These are phyloP conservation scores for Talaromyces wortmannii DNA, from an alignment of 495 filamentous ascomycete genomes.

Conservation along the genomic window DNA sequence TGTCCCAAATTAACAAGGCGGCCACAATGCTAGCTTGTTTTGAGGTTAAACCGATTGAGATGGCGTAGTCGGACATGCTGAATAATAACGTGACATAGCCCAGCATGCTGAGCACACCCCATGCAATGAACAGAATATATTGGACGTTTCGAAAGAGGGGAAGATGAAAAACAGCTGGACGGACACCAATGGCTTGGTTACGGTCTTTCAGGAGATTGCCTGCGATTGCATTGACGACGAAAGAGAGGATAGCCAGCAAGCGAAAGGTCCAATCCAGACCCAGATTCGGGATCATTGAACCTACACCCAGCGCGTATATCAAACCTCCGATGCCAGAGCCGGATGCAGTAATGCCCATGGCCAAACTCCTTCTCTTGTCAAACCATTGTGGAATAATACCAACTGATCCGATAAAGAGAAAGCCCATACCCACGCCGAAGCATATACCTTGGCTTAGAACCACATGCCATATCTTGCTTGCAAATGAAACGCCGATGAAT, in stretches of 20 bases:
- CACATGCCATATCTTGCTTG: slow-evolving; percentile 59
- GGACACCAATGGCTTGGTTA: slow-evolving; percentile 55
- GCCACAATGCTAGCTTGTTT: slow-evolving; percentile 63
- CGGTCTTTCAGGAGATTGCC: slow-evolving; percentile 60
- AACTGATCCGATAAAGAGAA: slow-evolving; percentile 55
- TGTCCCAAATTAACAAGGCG: slow-evolving; percentile 70
- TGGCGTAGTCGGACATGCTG: slow-evolving; percentile 67
- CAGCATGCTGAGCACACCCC: slow-evolving; percentile 66
- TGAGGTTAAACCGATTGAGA: slow-evolving; percentile 57
- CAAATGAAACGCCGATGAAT: slow-evolving; percentile 57
- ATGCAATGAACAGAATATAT: slow-evolving; percentile 58
- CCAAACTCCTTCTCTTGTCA: slow-evolving; percentile 52
- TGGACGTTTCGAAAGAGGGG: slow-evolving; percentile 51
- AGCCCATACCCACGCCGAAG: slow-evolving; percentile 66
- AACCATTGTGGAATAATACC: slow-evolving; percentile 73
- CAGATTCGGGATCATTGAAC: slow-evolving; percentile 41
- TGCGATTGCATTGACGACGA: slow-evolving; percentile 51
- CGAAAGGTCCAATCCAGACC: slow-evolving; percentile 61
- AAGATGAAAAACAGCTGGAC: slow-evolving; percentile 56
- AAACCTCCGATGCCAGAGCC: slow-evolving; percentile 68
- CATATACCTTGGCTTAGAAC: slow-evolving; percentile 66
- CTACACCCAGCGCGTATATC: slow-evolving; percentile 32
- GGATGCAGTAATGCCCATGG: slow-evolving; percentile 61
- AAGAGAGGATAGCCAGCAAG: slow-evolving; percentile 55
- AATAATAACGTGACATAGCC: slow-evolving; percentile 74